Evolutionary conservation across 2,329 filamentous ascomycete species (phyloP).

Genomic region (Aspergillus latus): DNA sequence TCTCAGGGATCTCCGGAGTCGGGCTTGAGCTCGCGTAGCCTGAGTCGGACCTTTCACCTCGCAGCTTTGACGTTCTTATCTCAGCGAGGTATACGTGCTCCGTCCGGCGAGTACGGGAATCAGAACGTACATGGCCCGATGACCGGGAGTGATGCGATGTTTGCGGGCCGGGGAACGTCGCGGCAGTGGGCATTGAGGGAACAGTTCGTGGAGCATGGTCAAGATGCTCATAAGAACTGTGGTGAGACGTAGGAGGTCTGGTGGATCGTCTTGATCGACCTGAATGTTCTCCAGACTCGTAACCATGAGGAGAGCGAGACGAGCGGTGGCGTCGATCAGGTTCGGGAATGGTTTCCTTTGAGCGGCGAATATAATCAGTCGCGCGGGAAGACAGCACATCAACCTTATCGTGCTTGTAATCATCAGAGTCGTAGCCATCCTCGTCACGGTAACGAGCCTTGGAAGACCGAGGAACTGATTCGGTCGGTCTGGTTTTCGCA

Average conservation of each 20-base stretch:
- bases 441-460: constrained; percentile 25
- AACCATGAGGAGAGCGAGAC: constrained; percentile 36
- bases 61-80: constrained; percentile 38
- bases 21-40: constrained; percentile 46
- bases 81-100: constrained; percentile 30
- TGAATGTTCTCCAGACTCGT: constrained; percentile 33
- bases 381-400: constrained; percentile 30
- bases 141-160: constrained; percentile 26
- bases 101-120: constrained; percentile 29
- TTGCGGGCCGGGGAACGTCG: constrained; percentile 36
- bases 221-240: constrained; percentile 33
- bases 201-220: constrained; percentile 28
- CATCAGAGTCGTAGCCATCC: constrained; percentile 30
- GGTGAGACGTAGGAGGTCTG: constrained; percentile 31
- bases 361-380: constrained; percentile 40
- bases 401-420: constrained; percentile 34
- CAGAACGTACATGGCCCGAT: constrained; percentile 30
- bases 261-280: constrained; percentile 32
- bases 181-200: constrained; percentile 39
- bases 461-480: constrained; percentile 22
- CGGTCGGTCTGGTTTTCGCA: constrained; percentile 23
- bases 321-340: constrained; percentile 27
- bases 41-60: constrained; percentile 43
- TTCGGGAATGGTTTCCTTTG: constrained; percentile 27
- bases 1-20: constrained; percentile 42